Percentiles rank a stretch among this genome's conserved stretches.
Evolutionary conservation across 2,329 filamentous ascomycete species (phyloP).

Genomic region (Cladophialophora chaetospira): DNA sequence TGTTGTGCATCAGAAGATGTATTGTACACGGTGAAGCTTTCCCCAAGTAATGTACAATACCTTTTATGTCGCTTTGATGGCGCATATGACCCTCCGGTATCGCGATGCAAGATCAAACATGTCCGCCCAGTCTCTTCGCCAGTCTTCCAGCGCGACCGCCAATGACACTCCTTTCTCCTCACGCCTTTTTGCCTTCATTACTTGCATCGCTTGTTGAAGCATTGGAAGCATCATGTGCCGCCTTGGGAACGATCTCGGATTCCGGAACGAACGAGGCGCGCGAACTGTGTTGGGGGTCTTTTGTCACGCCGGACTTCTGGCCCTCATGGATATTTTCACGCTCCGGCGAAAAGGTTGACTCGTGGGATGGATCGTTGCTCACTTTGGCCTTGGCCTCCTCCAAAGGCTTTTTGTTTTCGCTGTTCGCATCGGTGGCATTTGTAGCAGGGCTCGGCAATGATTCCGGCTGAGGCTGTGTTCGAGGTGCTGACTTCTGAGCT

Average conservation of each 20-base stretch:
- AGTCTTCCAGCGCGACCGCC: background rate
- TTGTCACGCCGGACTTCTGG: constrained; percentile 7
- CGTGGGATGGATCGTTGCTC: constrained; percentile 10
- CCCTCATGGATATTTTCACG: constrained; percentile 18
- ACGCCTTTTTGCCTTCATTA: background rate
- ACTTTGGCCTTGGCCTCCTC: constrained; percentile 12
- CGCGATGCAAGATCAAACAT: background rate
- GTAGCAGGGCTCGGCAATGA: background rate
- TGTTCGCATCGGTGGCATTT: background rate
- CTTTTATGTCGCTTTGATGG: background rate
- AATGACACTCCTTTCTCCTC: background rate
- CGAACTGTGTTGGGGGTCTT: background rate
- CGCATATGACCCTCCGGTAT: background rate
- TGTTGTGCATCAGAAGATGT: background rate
- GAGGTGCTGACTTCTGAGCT: background rate
- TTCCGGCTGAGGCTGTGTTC: background rate
- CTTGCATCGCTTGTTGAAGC: too few relatives aligned
- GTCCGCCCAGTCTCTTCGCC: background rate
- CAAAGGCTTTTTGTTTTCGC: background rate
- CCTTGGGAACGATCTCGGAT: constrained; percentile 12
- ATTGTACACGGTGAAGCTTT: constrained; percentile 7
- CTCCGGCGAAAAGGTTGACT: constrained; percentile 15
- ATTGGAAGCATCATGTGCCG: constrained; percentile 17
- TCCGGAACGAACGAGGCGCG: constrained; percentile 1
- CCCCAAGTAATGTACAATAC: constrained; percentile 8